A percentile compares a stretch with the other conserved stretches of the same genome.
Evolutionary conservation across 2,329 filamentous ascomycete species (phyloP).

Genomic region (Botryotinia convoluta): DNA sequence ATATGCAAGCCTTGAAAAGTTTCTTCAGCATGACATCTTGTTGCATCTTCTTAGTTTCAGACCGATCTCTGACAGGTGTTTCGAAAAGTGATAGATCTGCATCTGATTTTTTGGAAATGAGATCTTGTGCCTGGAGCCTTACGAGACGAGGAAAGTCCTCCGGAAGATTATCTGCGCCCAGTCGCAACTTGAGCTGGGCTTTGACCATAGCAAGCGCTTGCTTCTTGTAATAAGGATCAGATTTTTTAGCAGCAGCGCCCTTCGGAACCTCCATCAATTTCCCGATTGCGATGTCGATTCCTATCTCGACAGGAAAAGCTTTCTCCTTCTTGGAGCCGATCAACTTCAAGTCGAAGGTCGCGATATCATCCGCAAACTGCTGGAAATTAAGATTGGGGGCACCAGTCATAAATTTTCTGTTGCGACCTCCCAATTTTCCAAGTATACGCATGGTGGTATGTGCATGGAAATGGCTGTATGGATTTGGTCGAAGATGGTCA

Average conservation of each 20-base stretch:
- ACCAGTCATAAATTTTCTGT: slow-evolving; percentile 91
- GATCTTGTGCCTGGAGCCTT: slow-evolving; percentile 83
- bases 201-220: slow-evolving; percentile 87
- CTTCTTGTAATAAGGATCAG: slow-evolving; percentile 84
- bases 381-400: slow-evolving; percentile 81
- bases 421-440: slow-evolving; percentile 91
- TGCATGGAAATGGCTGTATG: slow-evolving; percentile 95
- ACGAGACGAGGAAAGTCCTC: slow-evolving; percentile 85
- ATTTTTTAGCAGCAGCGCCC: slow-evolving; percentile 49
- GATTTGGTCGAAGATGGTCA: slow-evolving; percentile 89
- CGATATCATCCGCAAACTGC: slow-evolving; percentile 79
- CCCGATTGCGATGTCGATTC: slow-evolving; percentile 82
- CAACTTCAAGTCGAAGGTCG: slow-evolving; percentile 84
- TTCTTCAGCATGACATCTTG: slow-evolving; percentile 83
- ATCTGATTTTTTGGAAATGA: slow-evolving; percentile 70
- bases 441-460: slow-evolving; percentile 98
- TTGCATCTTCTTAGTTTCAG: slow-evolving; percentile 79
- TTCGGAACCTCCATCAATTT: slow-evolving; percentile 82
- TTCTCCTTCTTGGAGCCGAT: slow-evolving; percentile 87
- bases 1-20: slow-evolving; percentile 84
- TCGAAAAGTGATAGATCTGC: slow-evolving; percentile 69
- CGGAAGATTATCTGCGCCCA: slow-evolving; percentile 82
- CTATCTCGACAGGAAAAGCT: slow-evolving; percentile 81
- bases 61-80: slow-evolving; percentile 74
- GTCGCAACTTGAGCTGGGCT: slow-evolving; percentile 83